Evolutionary conservation across 208 protist genomes (phyloP).

Genomic region (Porcisia hertigi): DNA sequence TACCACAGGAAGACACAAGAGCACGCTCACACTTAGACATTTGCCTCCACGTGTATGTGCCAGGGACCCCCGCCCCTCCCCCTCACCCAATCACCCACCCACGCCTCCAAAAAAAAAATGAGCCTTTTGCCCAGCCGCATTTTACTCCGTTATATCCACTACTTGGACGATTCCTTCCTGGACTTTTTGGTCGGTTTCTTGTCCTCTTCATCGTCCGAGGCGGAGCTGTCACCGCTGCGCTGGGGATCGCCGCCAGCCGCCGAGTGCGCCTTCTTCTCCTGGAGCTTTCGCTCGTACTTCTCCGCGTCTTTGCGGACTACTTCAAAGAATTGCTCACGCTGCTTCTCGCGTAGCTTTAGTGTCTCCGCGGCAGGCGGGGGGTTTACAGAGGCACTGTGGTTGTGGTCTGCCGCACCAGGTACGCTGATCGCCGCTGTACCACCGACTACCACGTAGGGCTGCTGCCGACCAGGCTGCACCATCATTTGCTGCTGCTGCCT

Average conservation of each 20-base stretch:
- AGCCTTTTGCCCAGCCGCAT: background rate
- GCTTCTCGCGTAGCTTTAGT: slow-evolving; percentile 77
- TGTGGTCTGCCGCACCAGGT: background rate
- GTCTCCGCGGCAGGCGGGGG: slow-evolving; percentile 57
- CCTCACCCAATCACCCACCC: background rate
- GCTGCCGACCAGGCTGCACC: background rate
- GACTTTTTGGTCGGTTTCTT: slow-evolving; percentile 22
- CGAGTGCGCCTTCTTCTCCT: slow-evolving; percentile 43
- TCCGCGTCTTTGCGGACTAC: slow-evolving; percentile 75
- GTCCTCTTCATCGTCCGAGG: slow-evolving; percentile 28
- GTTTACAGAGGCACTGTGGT: slow-evolving; percentile 31
- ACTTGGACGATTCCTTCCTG: slow-evolving; percentile 10
- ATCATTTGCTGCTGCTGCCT: background rate
- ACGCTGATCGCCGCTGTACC: background rate
- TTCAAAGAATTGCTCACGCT: slow-evolving; percentile 82
- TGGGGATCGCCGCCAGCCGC: slow-evolving; percentile 23
- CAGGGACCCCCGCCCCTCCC: background rate
- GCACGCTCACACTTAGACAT: background rate
- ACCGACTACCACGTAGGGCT: background rate
- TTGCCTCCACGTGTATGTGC: background rate
- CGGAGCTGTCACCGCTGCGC: slow-evolving; percentile 23
- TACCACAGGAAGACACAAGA: background rate
- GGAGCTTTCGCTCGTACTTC: slow-evolving; percentile 70
- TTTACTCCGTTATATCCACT: background rate
- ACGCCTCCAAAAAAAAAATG: too few species aligned